These are phyloP conservation scores for Santalum album DNA, from an alignment of 164 flowering plant species.

Conservation along the genomic window DNA sequence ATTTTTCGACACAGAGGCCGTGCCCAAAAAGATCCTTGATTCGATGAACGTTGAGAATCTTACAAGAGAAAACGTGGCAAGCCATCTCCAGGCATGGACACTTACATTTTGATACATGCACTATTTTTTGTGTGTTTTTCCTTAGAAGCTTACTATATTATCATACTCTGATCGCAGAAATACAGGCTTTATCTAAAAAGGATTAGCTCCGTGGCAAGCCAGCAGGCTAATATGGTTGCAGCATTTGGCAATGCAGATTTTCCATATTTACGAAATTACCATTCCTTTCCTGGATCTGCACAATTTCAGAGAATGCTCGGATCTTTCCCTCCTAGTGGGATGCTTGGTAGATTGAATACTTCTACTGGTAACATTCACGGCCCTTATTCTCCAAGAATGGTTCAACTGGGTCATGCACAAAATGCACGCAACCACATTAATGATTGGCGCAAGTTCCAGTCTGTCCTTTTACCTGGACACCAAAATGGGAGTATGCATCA, in stretches of 20 bases:
- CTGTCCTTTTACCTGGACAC: slow-evolving; percentile 29
- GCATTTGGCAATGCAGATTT: slow-evolving; percentile 34
- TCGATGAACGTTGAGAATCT: slow-evolving; percentile 44
- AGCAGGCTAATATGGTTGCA: slow-evolving; percentile 46
- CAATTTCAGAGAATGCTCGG: slow-evolving; percentile 22
- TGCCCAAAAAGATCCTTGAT: slow-evolving; percentile 38
- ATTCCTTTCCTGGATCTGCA: slow-evolving; percentile 14
- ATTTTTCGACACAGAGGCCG: slow-evolving; percentile 32
- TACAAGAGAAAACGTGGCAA: slow-evolving; percentile 45
- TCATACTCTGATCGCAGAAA: slow-evolving; percentile 23
- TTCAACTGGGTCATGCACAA: slow-evolving; percentile 18
- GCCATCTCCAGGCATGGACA: slow-evolving; percentile 34
- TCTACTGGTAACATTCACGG: slow-evolving; percentile 24
- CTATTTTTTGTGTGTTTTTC: not conserved
- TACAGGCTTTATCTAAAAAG: slow-evolving; percentile 37
- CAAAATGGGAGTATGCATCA: slow-evolving; percentile 39
- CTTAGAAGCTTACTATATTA: not conserved
- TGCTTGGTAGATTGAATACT: slow-evolving; percentile 30
- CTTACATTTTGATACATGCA: not conserved
- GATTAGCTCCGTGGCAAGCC: slow-evolving; percentile 36
- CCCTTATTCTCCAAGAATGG: slow-evolving; percentile 21
- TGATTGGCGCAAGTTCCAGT: slow-evolving; percentile 31
- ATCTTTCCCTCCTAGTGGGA: slow-evolving; percentile 20
- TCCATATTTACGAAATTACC: slow-evolving; percentile 23
- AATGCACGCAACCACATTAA: slow-evolving; percentile 12